Base-by-base conservation (phyloP, 2,329 filamentous ascomycete genomes). In the Periconia sp. region DNA sequence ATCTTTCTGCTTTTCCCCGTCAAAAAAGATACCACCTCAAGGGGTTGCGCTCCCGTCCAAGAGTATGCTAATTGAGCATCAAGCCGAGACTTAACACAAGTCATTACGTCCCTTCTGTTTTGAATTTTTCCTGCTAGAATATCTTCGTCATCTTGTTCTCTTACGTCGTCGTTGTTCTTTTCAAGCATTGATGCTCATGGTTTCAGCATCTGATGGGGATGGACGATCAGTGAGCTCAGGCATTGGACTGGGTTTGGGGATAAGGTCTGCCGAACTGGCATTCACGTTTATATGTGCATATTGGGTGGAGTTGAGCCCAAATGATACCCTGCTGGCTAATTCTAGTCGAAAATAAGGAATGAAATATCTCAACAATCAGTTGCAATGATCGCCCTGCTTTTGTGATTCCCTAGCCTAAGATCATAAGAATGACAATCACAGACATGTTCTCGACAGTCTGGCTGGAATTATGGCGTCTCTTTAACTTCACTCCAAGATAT, bases 241-340 rank as follows among this genome's bases (percentile, higher is more conserved):
- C 23, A 37, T 48, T 51, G 18, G 18, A 43, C 44, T 40, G 45
- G 49, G 48, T 33, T 31, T 42, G 46, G 46, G 23, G 17, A 14
- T 13, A 11, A 11, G 33, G 33, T 13, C 33, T 37, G 33, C 15
- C 15, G 11, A n/a, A 37, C 3, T n/a, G 33, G 33, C 11, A 13
- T 37, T 37, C 15, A 43, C 35, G 31, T 55, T 52, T 41, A 50
- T 20, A 43, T 55, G 53, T 55, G 53, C 49, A 55, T 55, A 55
- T 55, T 55, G 53, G 53, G 49, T 45, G 53, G 53, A 55, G 53
- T 42, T 45, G 41, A 49, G 43, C 49, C 48, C 48, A 19, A 50
- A 51, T 55, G 53, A 55, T 55, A 55, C 53, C 53, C 53, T 55
- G 40, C 49, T 48, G 49, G 53, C 53, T 52, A 27, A 52, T 52